Percentiles rank a stretch among this genome's conserved stretches.
phyloP scores from a whole-genome alignment of 768 basidiomycete species.

The Podaxis sp. region DNA sequence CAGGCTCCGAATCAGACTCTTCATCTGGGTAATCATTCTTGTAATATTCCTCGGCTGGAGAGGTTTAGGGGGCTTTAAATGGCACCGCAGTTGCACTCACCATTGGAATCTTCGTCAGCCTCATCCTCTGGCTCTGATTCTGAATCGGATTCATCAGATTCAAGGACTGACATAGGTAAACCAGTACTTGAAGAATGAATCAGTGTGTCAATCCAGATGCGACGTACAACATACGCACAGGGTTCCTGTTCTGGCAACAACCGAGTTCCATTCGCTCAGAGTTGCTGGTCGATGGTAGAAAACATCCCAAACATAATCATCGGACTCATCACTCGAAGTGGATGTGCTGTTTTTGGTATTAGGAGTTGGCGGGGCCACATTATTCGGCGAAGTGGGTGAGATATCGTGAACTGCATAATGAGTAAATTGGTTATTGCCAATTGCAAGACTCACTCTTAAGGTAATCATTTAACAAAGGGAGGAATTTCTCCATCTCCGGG shows the following conservation, averaged over 20 bases:
- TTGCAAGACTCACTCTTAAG: constrained; percentile 47
- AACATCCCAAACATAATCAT: constrained; percentile 82
- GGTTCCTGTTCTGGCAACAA: constrained; percentile 51
- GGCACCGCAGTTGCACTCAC: constrained; percentile 34
- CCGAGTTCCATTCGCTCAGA: constrained; percentile 57
- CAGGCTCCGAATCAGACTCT: constrained; percentile 47
- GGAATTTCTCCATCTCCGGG: constrained; percentile 72
- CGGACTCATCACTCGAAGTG: constrained; percentile 24
- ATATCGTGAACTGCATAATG: constrained; percentile 25
- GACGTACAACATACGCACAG: constrained; percentile 44
- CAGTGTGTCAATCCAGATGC: not conserved
- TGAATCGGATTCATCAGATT: constrained; percentile 59
- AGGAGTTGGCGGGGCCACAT: constrained; percentile 11
- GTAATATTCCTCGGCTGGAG: constrained; percentile 76
- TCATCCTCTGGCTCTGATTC: constrained; percentile 72
- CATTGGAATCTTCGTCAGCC: constrained; percentile 84
- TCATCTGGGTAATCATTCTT: constrained; percentile 87
- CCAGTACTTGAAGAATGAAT: constrained; percentile 50
- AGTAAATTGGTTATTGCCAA: constrained; percentile 19
- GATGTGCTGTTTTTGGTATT: constrained; percentile 14
- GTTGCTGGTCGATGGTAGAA: constrained; percentile 72
- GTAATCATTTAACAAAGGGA: constrained; percentile 78
- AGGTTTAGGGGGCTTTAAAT: constrained; percentile 8
- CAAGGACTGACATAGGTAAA: constrained; percentile 55
- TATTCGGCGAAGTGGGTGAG: constrained; percentile 10